Evolutionary conservation across 257 asterid species (phyloP), one percentile per base, ranked within the genome.

Genomic region (Galeopsis tetrahit): DNA sequence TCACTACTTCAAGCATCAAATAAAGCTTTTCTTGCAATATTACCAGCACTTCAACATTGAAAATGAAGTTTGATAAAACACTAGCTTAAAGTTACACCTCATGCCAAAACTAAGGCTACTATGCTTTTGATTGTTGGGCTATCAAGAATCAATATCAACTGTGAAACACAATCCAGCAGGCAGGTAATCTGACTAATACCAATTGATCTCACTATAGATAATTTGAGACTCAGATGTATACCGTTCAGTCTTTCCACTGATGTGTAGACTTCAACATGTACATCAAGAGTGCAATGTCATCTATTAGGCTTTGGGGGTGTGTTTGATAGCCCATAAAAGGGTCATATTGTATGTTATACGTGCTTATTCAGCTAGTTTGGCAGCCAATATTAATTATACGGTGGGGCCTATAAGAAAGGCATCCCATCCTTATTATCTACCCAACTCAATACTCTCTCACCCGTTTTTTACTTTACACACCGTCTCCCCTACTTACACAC

Each of bases 21-120:
- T 46, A 53, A 44, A 70, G 64, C 75, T 58, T 56, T 36, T 33
- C 62, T 55, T 48, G 34, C 72, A 63, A 46, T 55, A 43, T 36
- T 17, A 73, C 63, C 61, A 57, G 46, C 70, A 48, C 70, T 62
- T 44, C 46, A 38, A 34, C 66, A 46, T 7, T 9, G 58, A 17
- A 35, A 11, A 59, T 70, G 59, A 61, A 28, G 52, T 72, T 76
- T 32, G 51, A 57, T 69, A 62, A 63, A 65, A 14, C 62, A 28
- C 52, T 40, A 46, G 56, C 11, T 14, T 28, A 56, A 39, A 61
- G 76, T 59, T 38, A 46, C 68, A 60, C 58, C 72, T 33, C 36
- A 68, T n/a, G 61, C 53, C 35, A 51, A 72, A 58, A 72, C 17
- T 34, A 58, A 39, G 53, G 72, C 38, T 60, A 15, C 46, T 51